Percentiles rank a stretch among this genome's conserved stretches.
Evolutionary conservation across 2,329 filamentous ascomycete genomes (phyloP).

Genomic region (Exophiala phaeomuriformis): DNA sequence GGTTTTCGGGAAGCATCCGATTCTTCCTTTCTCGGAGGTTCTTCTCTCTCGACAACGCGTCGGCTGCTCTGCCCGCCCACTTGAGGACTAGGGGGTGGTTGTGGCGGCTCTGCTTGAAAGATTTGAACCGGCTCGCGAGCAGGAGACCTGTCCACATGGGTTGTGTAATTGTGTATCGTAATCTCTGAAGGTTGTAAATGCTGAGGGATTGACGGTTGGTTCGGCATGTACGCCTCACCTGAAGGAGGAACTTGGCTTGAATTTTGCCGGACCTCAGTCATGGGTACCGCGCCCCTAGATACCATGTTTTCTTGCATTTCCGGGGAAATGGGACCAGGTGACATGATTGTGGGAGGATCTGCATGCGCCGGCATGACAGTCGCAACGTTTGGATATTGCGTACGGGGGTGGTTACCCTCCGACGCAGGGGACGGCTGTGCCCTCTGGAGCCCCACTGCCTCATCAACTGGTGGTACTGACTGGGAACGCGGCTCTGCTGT

Average conservation of each 20-base stretch:
- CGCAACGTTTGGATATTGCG: slow-evolving; percentile 13
- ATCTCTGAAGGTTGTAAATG: slow-evolving; percentile 35
- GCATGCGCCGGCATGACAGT: slow-evolving; percentile 6
- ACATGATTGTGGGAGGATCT: slow-evolving; percentile 35
- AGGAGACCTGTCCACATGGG: slow-evolving; percentile 9
- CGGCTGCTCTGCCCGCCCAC: not conserved
- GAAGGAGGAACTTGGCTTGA: slow-evolving; percentile 2
- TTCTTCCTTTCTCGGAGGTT: not conserved
- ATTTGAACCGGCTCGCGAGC: not conserved
- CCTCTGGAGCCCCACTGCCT: not conserved
- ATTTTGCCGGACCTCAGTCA: slow-evolving; percentile 54
- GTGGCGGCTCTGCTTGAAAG: not conserved
- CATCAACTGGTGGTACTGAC: not conserved
- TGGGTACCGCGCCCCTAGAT: slow-evolving; percentile 53
- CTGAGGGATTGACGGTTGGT: slow-evolving; percentile 19
- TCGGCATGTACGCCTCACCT: slow-evolving; percentile 15
- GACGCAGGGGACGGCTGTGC: not conserved
- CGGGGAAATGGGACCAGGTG: slow-evolving; percentile 57
- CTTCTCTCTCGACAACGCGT: not conserved
- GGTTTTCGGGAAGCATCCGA: slow-evolving; percentile 58
- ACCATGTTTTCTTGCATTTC: slow-evolving; percentile 56
- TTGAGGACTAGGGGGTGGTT: not conserved
- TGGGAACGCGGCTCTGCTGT: not conserved
- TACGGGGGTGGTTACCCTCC: not conserved
- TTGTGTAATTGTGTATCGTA: slow-evolving; percentile 32